A percentile compares a stretch with the other conserved stretches of the same genome.
Evolutionary conservation across 129 eudicot species (phyloP).

Genomic region (Arctium minus): DNA sequence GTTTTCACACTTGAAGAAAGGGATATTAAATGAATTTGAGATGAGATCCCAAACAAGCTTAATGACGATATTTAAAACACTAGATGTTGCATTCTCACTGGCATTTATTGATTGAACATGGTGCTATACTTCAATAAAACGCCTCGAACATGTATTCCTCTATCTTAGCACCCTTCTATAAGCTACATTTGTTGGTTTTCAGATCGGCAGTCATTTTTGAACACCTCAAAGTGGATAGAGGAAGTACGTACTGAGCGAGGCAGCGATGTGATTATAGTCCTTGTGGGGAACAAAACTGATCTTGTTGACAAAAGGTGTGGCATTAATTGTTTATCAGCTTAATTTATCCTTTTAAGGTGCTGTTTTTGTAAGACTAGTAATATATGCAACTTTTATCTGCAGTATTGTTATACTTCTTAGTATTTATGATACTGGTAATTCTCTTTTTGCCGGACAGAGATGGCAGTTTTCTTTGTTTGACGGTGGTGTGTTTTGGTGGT

Average conservation of each 20-base stretch:
- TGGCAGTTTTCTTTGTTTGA: background rate
- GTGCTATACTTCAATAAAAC: background rate
- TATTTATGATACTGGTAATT: background rate
- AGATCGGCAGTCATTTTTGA: conserved; percentile 81
- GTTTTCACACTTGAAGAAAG: background rate
- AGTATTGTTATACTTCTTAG: background rate
- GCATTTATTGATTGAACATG: background rate
- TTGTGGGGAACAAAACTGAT: conserved; percentile 95
- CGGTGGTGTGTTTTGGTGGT: conserved; percentile 6
- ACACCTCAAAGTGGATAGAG: conserved; percentile 83
- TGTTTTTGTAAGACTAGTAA: background rate
- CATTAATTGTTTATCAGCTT: background rate
- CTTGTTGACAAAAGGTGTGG: conserved; percentile 90
- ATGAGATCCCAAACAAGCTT: background rate
- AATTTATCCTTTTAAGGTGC: background rate
- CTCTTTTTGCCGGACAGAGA: background rate
- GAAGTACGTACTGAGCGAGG: conserved; percentile 91
- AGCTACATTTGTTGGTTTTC: conserved; percentile 14
- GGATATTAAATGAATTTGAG: background rate
- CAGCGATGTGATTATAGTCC: conserved; percentile 78
- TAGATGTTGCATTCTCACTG: background rate
- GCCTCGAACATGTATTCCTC: background rate
- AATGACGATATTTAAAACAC: background rate
- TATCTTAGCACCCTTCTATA: background rate
- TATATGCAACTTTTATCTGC: background rate